Conservation (phyloP, 2,329 filamentous ascomycete species). For the Neofusicoccum laricinum region DNA sequence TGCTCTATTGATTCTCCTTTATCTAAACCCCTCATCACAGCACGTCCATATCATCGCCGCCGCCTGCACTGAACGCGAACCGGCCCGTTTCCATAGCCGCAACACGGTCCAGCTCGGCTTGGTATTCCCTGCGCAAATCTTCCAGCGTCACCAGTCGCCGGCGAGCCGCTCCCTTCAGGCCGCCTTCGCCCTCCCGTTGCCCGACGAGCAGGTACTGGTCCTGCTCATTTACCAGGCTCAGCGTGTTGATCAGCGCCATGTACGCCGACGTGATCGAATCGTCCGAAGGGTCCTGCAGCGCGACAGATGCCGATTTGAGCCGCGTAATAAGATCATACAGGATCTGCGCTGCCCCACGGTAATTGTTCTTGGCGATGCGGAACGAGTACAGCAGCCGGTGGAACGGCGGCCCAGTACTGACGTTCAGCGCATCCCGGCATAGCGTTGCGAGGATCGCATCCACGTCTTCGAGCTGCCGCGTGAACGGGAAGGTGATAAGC, state of each 20-base stretch:
- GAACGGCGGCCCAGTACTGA: constrained; percentile 63
- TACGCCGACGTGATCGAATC: constrained; percentile 69
- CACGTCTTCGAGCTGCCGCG: constrained; percentile 71
- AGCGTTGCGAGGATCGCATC: constrained; percentile 74
- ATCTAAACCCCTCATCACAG: constrained; percentile 9
- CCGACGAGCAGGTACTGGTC: constrained; percentile 74
- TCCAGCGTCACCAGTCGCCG: constrained; percentile 71
- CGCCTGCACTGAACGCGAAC: constrained; percentile 65
- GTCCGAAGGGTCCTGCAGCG: constrained; percentile 45
- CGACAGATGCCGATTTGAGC: constrained; percentile 41
- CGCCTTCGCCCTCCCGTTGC: constrained; percentile 2
- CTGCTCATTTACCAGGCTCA: constrained; percentile 78
- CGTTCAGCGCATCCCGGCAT: constrained; percentile 66
- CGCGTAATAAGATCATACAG: constrained; percentile 56
- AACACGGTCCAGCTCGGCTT: constrained; percentile 83
- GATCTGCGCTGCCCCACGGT: constrained; percentile 68
- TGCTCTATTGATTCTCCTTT: constrained; percentile 10
- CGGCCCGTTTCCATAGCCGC: constrained; percentile 85
- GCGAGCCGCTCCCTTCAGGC: constrained; percentile 24
- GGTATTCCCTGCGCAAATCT: constrained; percentile 84
- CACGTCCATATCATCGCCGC: constrained; percentile 16
- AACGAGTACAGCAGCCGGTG: constrained; percentile 90
- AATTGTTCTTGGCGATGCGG: constrained; percentile 79
- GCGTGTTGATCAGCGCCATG: constrained; percentile 85
- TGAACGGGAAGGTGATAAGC: constrained; percentile 73